A percentile compares a stretch with the other conserved stretches of the same genome.
Evolutionary conservation across 1,284 basidiomycete genomes (phyloP).

Genomic region (Neonothopanus nambi): DNA sequence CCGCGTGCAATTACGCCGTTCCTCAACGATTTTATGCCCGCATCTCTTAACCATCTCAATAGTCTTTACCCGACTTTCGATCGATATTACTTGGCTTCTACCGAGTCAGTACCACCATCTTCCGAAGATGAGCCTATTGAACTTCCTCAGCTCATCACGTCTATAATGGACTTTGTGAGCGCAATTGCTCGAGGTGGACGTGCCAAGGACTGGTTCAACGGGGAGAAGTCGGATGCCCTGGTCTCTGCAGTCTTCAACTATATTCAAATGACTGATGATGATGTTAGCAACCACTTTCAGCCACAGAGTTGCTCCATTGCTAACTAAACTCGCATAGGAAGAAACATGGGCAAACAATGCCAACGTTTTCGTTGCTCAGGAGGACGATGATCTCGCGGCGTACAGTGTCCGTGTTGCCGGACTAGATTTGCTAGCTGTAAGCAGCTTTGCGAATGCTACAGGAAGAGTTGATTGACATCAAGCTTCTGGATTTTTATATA

Average conservation of each 20-base stretch:
- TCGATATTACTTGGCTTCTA: slow-evolving; percentile 65
- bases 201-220: slow-evolving; percentile 62
- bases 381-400: slow-evolving; percentile 86
- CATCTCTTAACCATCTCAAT: slow-evolving; percentile 67
- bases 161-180: slow-evolving; percentile 81
- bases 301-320: neutral
- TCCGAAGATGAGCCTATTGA: slow-evolving; percentile 81
- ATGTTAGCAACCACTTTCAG: slow-evolving; percentile 53
- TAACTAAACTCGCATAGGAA: slow-evolving; percentile 51
- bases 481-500: slow-evolving; percentile 27
- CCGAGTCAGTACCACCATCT: slow-evolving; percentile 55
- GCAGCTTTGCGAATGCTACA: slow-evolving; percentile 25
- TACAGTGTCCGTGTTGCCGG: slow-evolving; percentile 85
- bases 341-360: slow-evolving; percentile 89
- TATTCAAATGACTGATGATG: slow-evolving; percentile 87
- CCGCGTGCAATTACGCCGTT: slow-evolving; percentile 64
- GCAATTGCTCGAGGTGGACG: slow-evolving; percentile 61
- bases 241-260: slow-evolving; percentile 68
- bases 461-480: no score
- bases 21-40: slow-evolving; percentile 59
- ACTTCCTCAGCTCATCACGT: slow-evolving; percentile 73
- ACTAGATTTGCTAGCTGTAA: slow-evolving; percentile 81
- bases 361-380: slow-evolving; percentile 92
- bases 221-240: slow-evolving; percentile 54
- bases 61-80: slow-evolving; percentile 67